Base-by-base conservation (phyloP, 1,139 yeast genomes). In the Candida pseudoviswanathii region DNA sequence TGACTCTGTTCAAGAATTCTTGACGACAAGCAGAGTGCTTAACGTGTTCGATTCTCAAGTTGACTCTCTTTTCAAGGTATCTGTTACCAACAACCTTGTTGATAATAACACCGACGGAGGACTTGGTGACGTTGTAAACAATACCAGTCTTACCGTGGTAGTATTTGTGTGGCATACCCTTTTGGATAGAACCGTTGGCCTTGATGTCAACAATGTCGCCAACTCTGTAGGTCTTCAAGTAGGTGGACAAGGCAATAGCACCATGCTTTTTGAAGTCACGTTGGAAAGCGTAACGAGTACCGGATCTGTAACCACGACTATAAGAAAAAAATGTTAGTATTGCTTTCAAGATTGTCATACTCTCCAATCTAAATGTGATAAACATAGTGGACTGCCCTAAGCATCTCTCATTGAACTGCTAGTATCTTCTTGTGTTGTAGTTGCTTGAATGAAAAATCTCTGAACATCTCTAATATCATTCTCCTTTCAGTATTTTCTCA, bases 81-180 rank as follows among this genome's bases (percentile, higher is more conserved):
- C 98, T 89, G 96, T 89, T 82, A 77, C 98, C 98, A 68, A 94
- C 98, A 78, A 92, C 85, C 87, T 94, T 94, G 95, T 94, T 88
- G 75, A 94, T 80, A 73, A 94, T 89, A 67, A 94, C 96, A 86
- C 99, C 99, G 64, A 94, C 98, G 60, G 99, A 83, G 59, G 96
- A 81, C 85, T 89, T 94, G 86, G 99, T 94, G 66, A 94, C 95
- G 86, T 94, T 94, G 96, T 85, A 94, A 63, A 94, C 86, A 66
- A 92, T 90, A 86, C 99, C 99, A 64, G 99, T 94, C 88, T 91
- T 94, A 81, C 99, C 99, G 85, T 92, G 97, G 97, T 94, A 94
- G 88, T 85, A 92, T 85, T 94, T 94, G 91, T 90, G 97, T 77
- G 99, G 99, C 97, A 94, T 91, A 89, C 99, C 98, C 86, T 92